Evolutionary conservation across 1,284 basidiomycete genomes (phyloP).

Genomic region (Tremellales sp.): DNA sequence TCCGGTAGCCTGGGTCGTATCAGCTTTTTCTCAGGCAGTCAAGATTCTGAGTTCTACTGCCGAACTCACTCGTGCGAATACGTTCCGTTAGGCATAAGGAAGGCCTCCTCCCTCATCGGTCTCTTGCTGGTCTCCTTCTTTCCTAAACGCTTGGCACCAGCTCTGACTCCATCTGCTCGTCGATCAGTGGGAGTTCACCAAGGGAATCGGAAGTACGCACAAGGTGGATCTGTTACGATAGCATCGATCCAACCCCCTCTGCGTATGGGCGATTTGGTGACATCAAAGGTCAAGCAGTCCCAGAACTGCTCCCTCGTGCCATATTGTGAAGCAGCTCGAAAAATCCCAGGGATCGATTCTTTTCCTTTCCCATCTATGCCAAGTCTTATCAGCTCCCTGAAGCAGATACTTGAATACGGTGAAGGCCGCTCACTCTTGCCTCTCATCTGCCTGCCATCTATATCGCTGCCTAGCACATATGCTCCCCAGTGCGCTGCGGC

Average conservation of each 20-base stretch:
- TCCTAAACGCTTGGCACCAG: slow-evolving; percentile 91
- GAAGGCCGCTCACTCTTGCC: slow-evolving; percentile 62
- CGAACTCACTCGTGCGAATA: slow-evolving; percentile 46
- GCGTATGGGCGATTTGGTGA: slow-evolving; percentile 85
- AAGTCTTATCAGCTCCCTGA: not conserved
- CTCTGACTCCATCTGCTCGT: slow-evolving; percentile 78
- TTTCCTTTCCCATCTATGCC: slow-evolving; percentile 42
- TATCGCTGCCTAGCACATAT: slow-evolving; percentile 85
- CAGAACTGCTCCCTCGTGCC: slow-evolving; percentile 69
- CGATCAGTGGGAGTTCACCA: slow-evolving; percentile 1
- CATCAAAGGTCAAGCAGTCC: slow-evolving; percentile 84
- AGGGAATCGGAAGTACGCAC: slow-evolving; percentile 52
- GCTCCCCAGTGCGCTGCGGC: slow-evolving; percentile 81
- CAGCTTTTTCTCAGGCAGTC: not conserved
- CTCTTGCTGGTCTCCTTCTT: slow-evolving; percentile 52
- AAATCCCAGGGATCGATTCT: slow-evolving; percentile 59
- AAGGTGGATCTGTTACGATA: slow-evolving; percentile 90
- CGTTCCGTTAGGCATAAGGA: slow-evolving; percentile 41
- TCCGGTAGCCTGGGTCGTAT: slow-evolving; percentile 54
- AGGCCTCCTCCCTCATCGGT: slow-evolving; percentile 42
- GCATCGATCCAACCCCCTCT: slow-evolving; percentile 87
- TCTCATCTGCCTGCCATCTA: slow-evolving; percentile 94
- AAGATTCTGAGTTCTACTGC: not conserved
- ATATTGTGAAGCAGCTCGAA: slow-evolving; percentile 80
- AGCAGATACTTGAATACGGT: not conserved